Evolutionary conservation across 306 rosid genomes (phyloP), one percentile per base, ranked within the genome.

Genomic region (Casuarina glauca): DNA sequence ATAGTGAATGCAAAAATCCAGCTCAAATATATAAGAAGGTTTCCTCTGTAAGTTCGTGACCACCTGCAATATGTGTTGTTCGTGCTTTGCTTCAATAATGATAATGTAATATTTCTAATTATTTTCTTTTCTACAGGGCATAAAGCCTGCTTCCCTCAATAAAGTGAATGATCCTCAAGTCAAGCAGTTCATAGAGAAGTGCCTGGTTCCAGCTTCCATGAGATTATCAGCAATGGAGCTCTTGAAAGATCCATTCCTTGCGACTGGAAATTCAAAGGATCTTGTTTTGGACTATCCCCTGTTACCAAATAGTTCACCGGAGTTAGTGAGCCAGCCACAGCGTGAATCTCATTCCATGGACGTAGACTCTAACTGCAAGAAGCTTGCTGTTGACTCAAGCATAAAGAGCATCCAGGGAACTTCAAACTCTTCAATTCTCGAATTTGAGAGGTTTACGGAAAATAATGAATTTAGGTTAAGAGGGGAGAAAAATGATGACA

Each of bases 21-120:
- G 97, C 97, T 2, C 98, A 95, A 82, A 95, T 92, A 83, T 95
- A 80, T 77, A 95, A 85, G 89, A 95, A 95, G 80, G 98, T 92
- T 77, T 88, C 96, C 74, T 84, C 91, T 44, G 98, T 95, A 88
- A 88, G 98, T 88, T 69, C 69, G 74, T 71, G 66, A 70, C 13
- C 32, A 15, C 48, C 15, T 38, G 48, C 39, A 8, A 68, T 50
- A 46, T 76, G 7, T 69, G 35, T 72, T 20, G n/a, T 79, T 74
- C 38, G 48, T 54, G 50, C 38, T 53, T 48, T 55, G 57, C 81
- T 71, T 54, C 57, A 3, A 26, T 60, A 39, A 6, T n/a, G 76
- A 38, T n/a, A 15, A 15, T 68, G 16, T 35, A 73, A 67, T 43
- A 4, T 76, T 73, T 76, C 19, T 19, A 52, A 3, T 16, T 8